Conservation (phyloP, 768 basidiomycete genomes). For the Leucogyrophana mollusca region DNA sequence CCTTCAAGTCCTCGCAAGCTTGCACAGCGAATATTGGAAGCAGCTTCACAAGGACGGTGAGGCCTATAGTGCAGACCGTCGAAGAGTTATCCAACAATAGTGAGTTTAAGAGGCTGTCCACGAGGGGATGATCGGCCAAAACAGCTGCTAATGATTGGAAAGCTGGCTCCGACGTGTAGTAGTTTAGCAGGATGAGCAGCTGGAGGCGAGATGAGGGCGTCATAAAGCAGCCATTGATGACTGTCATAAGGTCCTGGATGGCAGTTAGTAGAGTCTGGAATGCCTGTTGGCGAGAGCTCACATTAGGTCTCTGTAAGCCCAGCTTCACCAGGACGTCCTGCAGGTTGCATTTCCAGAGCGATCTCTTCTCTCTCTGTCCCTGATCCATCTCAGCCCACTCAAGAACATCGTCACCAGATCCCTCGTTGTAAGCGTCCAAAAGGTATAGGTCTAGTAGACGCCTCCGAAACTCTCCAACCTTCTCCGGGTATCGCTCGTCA, state of each 20-base stretch:
- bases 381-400: slow-evolving; percentile 72
- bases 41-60: slow-evolving; percentile 65
- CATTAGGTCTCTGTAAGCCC: slow-evolving; percentile 62
- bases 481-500: slow-evolving; percentile 43
- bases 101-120: slow-evolving; percentile 63
- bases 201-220: slow-evolving; percentile 65
- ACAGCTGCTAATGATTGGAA: slow-evolving; percentile 50
- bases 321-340: slow-evolving; percentile 72
- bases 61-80: slow-evolving; percentile 61
- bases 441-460: slow-evolving; percentile 74
- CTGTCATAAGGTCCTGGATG: slow-evolving; percentile 65
- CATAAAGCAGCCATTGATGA: slow-evolving; percentile 62
- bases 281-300: slow-evolving; percentile 37
- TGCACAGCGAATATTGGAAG: slow-evolving; percentile 74
- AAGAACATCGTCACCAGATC: slow-evolving; percentile 67
- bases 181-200: slow-evolving; percentile 63
- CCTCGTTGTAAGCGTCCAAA: slow-evolving; percentile 74
- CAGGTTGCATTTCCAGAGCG: slow-evolving; percentile 75
- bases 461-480: slow-evolving; percentile 63
- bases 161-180: slow-evolving; percentile 52
- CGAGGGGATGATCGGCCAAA: slow-evolving; percentile 61
- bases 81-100: slow-evolving; percentile 75
- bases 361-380: slow-evolving; percentile 56
- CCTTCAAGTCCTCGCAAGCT: slow-evolving; percentile 53
- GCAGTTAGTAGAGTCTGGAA: slow-evolving; percentile 5